A percentile compares a stretch with the other conserved stretches of the same genome.
Evolutionary conservation across 2,329 filamentous ascomycete genomes (phyloP).

Genomic region (Trichophyton verrucosum): DNA sequence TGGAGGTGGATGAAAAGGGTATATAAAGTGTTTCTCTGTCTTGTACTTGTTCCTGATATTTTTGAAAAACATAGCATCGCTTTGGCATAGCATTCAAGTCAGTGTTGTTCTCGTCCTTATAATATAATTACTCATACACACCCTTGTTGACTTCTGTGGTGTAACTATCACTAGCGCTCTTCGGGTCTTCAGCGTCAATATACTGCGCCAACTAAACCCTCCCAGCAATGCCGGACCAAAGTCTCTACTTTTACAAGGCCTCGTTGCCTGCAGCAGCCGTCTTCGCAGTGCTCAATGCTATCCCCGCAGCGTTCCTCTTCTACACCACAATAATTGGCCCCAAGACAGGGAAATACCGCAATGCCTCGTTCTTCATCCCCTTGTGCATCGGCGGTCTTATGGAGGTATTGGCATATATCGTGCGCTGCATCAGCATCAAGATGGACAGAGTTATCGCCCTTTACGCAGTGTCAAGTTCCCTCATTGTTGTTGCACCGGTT

Average conservation of each 20-base stretch:
- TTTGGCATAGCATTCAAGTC: background rate
- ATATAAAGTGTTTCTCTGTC: background rate
- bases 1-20: background rate
- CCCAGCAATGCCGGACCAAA: background rate
- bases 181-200: too few species aligned
- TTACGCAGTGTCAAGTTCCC: constrained; percentile 30
- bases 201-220: background rate
- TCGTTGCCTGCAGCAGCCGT: constrained; percentile 33
- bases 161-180: too few species aligned
- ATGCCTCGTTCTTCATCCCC: constrained; percentile 30
- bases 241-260: constrained; percentile 36
- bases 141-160: background rate
- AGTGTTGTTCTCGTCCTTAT: background rate
- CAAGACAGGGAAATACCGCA: constrained; percentile 22
- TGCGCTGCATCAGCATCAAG: constrained; percentile 29
- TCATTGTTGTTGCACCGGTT: constrained; percentile 40
- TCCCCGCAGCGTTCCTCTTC: constrained; percentile 27
- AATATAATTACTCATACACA: background rate
- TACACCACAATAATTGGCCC: constrained; percentile 35
- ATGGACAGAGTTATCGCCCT: constrained; percentile 25
- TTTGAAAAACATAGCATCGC: background rate
- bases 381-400: constrained; percentile 33
- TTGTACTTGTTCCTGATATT: background rate
- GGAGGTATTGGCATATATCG: constrained; percentile 34
- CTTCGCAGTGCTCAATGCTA: constrained; percentile 31